These are phyloP conservation scores for Fragaria iinumae DNA, from an alignment of 306 rosid genomes.

Conservation along the genomic window DNA sequence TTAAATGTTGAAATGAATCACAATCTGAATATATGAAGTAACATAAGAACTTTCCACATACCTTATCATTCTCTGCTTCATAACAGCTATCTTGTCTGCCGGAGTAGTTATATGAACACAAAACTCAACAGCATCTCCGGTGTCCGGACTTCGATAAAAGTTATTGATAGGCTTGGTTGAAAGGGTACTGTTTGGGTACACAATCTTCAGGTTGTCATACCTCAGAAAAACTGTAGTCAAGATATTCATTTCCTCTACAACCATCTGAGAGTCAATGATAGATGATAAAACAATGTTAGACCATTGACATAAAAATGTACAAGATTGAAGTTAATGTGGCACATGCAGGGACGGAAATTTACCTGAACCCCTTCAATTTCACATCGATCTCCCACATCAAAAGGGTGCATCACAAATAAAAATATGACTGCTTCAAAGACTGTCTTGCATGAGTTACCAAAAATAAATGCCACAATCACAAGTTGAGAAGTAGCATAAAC, in stretches of 20 bases:
- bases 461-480: constrained; percentile 77
- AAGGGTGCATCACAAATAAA: constrained; percentile 90
- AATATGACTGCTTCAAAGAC: constrained; percentile 79
- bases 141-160: constrained; percentile 92
- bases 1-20: neutral
- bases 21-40: neutral
- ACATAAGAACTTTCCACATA: constrained; percentile 22
- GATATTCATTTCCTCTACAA: constrained; percentile 98
- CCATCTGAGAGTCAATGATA: constrained; percentile 57
- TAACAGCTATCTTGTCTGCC: constrained; percentile 50
- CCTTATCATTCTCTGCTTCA: constrained; percentile 69
- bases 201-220: constrained; percentile 59
- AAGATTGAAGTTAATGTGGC: neutral
- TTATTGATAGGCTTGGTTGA: constrained; percentile 65
- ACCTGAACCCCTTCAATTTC: constrained; percentile 88
- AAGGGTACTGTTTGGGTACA: constrained; percentile 69
- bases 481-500: constrained; percentile 76
- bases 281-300: constrained; percentile 23
- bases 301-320: neutral
- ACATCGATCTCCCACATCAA: constrained; percentile 93
- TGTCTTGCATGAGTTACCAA: constrained; percentile 94
- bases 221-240: constrained; percentile 84
- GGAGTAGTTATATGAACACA: constrained; percentile 71
- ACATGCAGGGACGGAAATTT: constrained; percentile 11
- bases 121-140: constrained; percentile 80